A percentile compares a stretch with the other conserved stretches of the same genome.
Conservation (phyloP, 2,329 filamentous ascomycete species). For the Alternaria consortialis region DNA sequence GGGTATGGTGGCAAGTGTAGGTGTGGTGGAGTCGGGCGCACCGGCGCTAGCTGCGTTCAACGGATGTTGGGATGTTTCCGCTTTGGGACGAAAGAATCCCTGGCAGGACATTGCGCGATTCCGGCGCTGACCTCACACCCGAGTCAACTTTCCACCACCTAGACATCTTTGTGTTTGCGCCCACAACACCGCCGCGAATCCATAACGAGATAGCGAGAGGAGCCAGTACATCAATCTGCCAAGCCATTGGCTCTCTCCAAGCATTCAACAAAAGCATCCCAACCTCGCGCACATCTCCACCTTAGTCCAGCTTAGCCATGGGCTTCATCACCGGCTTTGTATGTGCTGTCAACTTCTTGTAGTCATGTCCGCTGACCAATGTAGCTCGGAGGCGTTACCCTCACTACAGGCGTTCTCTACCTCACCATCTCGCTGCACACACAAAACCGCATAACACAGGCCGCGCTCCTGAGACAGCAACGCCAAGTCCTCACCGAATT, state of each 20-base stretch:
- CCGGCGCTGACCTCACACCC: conserved; percentile 18
- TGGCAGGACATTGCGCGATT: conserved; percentile 13
- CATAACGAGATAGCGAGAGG: background rate
- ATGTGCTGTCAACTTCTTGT: conserved; percentile 23
- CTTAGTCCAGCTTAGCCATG: conserved; percentile 46
- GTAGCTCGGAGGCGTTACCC: conserved; percentile 61
- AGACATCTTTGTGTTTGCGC: background rate
- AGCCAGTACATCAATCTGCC: background rate
- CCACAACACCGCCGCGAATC: background rate
- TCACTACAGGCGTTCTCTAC: conserved; percentile 57
- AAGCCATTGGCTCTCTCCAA: conserved; percentile 18
- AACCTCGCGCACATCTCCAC: background rate
- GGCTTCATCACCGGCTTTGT: conserved; percentile 64
- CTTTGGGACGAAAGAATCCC: conserved; percentile 10
- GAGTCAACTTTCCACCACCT: conserved; percentile 4
- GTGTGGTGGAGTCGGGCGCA: background rate
- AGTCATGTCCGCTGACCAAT: background rate
- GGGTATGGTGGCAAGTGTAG: background rate
- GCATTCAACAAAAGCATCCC: background rate
- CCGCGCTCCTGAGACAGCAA: conserved; percentile 58
- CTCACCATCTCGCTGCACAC: conserved; percentile 55
- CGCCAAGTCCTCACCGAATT: conserved; percentile 54
- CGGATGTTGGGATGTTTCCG: conserved; percentile 7
- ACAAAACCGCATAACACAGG: conserved; percentile 58
- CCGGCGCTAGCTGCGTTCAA: conserved; percentile 5